Base-by-base conservation (phyloP, 148 eudicot genomes). In the Rhododendron henanense region DNA sequence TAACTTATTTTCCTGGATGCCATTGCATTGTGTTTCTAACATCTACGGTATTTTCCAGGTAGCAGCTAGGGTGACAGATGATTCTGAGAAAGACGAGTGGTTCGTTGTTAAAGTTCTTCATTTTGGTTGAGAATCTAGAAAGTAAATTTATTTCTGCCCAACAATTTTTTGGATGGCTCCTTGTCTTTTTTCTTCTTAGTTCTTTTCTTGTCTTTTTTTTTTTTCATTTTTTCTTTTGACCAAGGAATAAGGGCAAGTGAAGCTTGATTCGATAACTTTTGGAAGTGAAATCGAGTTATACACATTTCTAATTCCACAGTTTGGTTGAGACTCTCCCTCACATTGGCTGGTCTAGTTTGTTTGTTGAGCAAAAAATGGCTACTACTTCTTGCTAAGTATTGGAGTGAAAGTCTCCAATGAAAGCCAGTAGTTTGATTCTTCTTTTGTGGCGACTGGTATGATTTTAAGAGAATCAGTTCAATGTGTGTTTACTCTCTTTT, bases 21-120 rank as follows among this genome's bases (percentile, higher is more conserved):
- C 35, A 1, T 33, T 47, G 75, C 23, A 16, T 83, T 71, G 11
- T 67, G 15, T 83, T 55, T 39, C 19, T 82, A 76, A 74, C 65
- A n/a, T 85, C 75, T 71, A 18, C 31, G 55, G 1, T 82, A 44
- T 39, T 87, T 82, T 88, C 84, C 35, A 96, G 97, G 99, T 95
- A 47, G 99, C 99, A 84, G 99, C 98, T 69, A 92, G 95, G 88
- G 92, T 96, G 51, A 87, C 92, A 55, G 89, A 89, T 80, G 94
- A 92, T 63, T 90, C 93, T 67, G 98, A 93, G n/a, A 96, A 96
- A 89, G 99, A 96, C 87, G 96, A 95, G 87, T 95, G 94, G 92
- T 88, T 95, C 86, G 91, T 96, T 85, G 98, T 94, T 85, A 96
- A 96, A 93, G 99, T 96, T 41, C 94, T 90, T 81, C 94, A 95